phyloP scores from a whole-genome alignment of 768 basidiomycete genomes.

The Rhizopogon vesiculosus region DNA sequence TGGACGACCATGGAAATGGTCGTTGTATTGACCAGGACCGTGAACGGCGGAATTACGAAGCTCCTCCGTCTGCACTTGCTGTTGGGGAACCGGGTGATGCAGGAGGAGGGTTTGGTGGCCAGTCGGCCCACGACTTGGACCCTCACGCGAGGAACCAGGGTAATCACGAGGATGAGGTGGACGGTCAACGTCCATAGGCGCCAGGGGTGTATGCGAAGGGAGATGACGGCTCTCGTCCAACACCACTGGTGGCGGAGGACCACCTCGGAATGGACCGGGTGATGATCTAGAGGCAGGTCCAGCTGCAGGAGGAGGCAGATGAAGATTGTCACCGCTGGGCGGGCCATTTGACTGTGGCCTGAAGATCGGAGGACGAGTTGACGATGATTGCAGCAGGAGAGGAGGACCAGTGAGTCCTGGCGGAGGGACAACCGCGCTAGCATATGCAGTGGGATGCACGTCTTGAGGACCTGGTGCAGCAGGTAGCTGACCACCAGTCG shows the following conservation, averaged over 20 bases:
- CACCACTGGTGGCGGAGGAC: slow-evolving; percentile 78
- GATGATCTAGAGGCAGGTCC: slow-evolving; percentile 44
- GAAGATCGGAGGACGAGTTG: slow-evolving; percentile 48
- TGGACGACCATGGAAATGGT: slow-evolving; percentile 47
- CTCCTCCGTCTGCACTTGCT: slow-evolving; percentile 49
- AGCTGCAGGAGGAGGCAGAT: slow-evolving; percentile 59
- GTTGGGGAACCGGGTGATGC: slow-evolving; percentile 66
- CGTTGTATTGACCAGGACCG: slow-evolving; percentile 43
- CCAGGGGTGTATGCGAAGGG: slow-evolving; percentile 64
- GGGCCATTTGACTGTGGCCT: slow-evolving; percentile 67
- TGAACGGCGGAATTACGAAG: slow-evolving; percentile 36
- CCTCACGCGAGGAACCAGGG: slow-evolving; percentile 42
- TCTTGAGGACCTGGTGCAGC: slow-evolving; percentile 92
- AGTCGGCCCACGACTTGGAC: slow-evolving; percentile 43
- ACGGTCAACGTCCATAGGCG: slow-evolving; percentile 73
- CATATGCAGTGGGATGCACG: slow-evolving; percentile 94
- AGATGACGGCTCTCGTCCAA: slow-evolving; percentile 71
- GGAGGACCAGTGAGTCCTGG: slow-evolving; percentile 66
- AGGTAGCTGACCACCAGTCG: slow-evolving; percentile 67
- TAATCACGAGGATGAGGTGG: slow-evolving; percentile 55
- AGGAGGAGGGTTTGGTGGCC: slow-evolving; percentile 55
- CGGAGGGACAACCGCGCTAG: slow-evolving; percentile 69
- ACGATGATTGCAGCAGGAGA: slow-evolving; percentile 49
- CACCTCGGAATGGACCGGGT: slow-evolving; percentile 76
- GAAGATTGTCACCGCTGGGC: slow-evolving; percentile 27